phyloP scores from a whole-genome alignment of 768 basidiomycete genomes.

The Astraeus odoratus region DNA sequence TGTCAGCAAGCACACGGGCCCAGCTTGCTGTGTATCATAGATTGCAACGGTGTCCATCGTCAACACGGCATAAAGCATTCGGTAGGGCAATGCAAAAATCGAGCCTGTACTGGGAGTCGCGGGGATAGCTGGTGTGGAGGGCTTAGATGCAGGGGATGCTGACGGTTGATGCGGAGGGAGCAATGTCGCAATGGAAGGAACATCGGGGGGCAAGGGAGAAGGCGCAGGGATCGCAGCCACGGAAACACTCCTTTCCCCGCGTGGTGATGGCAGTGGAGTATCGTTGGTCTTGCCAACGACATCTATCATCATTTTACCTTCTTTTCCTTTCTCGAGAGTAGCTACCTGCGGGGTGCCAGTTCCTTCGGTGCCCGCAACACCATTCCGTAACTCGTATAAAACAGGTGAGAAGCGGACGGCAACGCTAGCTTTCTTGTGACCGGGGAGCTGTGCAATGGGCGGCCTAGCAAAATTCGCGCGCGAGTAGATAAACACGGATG shows the following conservation, averaged over 20 bases:
- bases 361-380: slow-evolving; percentile 32
- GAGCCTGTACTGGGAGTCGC: slow-evolving; percentile 49
- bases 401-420: slow-evolving; percentile 93
- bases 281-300: slow-evolving; percentile 34
- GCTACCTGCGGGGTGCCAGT: slow-evolving; percentile 46
- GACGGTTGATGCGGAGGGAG: slow-evolving; percentile 5
- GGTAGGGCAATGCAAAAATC: slow-evolving; percentile 85
- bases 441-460: slow-evolving; percentile 91
- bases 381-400: slow-evolving; percentile 80
- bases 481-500: slow-evolving; percentile 91
- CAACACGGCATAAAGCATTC: slow-evolving; percentile 91
- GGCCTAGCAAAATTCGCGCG: slow-evolving; percentile 90
- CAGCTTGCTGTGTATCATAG: slow-evolving; percentile 95
- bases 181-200: background rate
- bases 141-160: slow-evolving; percentile 16
- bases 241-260: slow-evolving; percentile 14
- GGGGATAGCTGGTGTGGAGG: slow-evolving; percentile 25
- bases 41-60: slow-evolving; percentile 94
- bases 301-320: slow-evolving; percentile 57
- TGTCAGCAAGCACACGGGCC: slow-evolving; percentile 85
- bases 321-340: slow-evolving; percentile 59
- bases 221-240: slow-evolving; percentile 3
- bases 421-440: slow-evolving; percentile 92
- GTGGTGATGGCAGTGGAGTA: slow-evolving; percentile 2
- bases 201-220: background rate